Evolutionary conservation across 31 red algal genomes (phyloP).

Genomic region (Asparagopsis taxiformis): DNA sequence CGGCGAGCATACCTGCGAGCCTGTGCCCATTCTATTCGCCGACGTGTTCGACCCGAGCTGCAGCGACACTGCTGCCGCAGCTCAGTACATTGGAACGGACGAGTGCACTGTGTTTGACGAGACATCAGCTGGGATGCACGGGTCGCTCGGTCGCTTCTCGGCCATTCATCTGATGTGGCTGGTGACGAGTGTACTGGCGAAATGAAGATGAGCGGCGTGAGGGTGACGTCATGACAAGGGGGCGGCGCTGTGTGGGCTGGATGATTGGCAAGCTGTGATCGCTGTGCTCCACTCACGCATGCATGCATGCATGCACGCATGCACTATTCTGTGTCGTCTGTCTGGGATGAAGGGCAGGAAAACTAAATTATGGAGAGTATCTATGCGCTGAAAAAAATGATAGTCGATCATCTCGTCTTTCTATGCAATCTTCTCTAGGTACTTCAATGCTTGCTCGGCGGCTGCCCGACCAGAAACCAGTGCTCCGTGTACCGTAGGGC

Average conservation of each 20-base stretch:
- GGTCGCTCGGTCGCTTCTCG: constrained; percentile 26
- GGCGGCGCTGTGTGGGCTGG: no score
- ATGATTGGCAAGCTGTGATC: no score
- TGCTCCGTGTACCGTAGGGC: constrained; percentile 56
- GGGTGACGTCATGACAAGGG: no score
- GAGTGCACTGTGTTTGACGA: constrained; percentile 15
- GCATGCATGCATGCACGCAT: no score
- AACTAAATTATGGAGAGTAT: background rate
- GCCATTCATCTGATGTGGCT: constrained; percentile 17
- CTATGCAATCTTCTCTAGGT: background rate
- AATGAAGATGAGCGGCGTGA: no score
- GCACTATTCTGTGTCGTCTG: no score
- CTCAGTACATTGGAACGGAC: background rate
- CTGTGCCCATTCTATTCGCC: constrained; percentile 42
- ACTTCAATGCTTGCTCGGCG: constrained; percentile 26
- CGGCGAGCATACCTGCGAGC: constrained; percentile 47
- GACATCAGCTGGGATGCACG: background rate
- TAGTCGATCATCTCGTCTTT: background rate
- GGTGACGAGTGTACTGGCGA: constrained; percentile 1
- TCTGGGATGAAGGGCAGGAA: no score
- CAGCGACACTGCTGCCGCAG: background rate
- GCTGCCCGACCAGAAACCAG: constrained; percentile 47
- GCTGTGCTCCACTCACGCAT: no score
- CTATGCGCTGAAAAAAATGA: background rate
- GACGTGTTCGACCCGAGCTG: background rate